phyloP scores from a whole-genome alignment of 202 grass and related monocot genomes.

The Cymbopogon flexuosus region DNA sequence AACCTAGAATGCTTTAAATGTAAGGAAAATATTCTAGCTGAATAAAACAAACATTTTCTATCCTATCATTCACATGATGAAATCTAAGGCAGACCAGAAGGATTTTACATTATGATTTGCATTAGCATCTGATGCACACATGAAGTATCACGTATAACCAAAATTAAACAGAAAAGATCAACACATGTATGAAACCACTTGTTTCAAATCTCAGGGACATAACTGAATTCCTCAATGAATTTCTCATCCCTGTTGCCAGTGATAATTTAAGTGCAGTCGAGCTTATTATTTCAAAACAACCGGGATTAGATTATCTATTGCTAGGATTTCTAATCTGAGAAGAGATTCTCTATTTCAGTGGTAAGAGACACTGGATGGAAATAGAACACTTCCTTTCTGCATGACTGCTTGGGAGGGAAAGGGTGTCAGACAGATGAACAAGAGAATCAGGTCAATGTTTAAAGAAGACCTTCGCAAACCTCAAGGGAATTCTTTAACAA shows the following conservation, averaged over 20 bases:
- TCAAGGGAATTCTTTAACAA: neutral
- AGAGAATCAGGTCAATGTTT: neutral
- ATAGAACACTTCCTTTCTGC: neutral
- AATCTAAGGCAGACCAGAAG: neutral
- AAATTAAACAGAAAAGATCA: conserved; percentile 15
- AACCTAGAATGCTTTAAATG: neutral
- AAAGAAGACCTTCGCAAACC: neutral
- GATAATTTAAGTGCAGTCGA: neutral
- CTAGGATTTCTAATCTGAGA: neutral
- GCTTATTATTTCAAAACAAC: neutral
- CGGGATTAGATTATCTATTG: neutral
- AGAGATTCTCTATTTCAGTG: neutral
- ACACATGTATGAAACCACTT: neutral
- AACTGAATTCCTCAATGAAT: conserved; percentile 6
- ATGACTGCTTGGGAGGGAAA: neutral
- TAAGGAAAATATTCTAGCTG: neutral
- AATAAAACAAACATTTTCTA: neutral
- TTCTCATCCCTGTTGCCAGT: neutral
- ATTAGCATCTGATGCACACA: neutral
- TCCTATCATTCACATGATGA: neutral
- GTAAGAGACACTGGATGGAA: neutral
- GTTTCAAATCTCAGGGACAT: conserved; percentile 3
- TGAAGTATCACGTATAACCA: neutral
- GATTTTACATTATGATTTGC: neutral
- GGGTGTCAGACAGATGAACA: neutral